phyloP scores from a whole-genome alignment of 805 yeast genomes.

The Kurtzmaniella fragi region DNA sequence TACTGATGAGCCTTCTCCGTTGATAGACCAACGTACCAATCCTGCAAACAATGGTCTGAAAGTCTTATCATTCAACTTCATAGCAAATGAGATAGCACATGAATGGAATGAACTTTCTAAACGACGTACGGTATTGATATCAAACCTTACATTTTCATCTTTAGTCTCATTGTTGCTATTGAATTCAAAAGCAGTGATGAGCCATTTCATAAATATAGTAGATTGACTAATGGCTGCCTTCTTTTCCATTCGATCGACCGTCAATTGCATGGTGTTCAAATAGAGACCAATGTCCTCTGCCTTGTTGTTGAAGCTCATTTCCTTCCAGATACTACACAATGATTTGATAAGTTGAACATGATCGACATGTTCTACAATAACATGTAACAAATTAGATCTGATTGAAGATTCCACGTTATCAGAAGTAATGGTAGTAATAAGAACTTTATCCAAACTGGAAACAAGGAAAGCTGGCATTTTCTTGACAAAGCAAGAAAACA shows the following conservation, averaged over 20 bases:
- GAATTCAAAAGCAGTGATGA: slow-evolving; percentile 68
- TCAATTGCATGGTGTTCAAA: slow-evolving; percentile 59
- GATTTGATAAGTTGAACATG: slow-evolving; percentile 56
- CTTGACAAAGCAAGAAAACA: slow-evolving; percentile 70
- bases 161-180: slow-evolving; percentile 44
- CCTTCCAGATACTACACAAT: slow-evolving; percentile 59
- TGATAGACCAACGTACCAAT: slow-evolving; percentile 87
- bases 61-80: slow-evolving; percentile 89
- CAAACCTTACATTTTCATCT: slow-evolving; percentile 34
- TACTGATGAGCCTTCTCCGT: slow-evolving; percentile 55
- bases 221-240: slow-evolving; percentile 72
- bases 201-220: slow-evolving; percentile 59
- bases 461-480: slow-evolving; percentile 82
- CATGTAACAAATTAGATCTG: slow-evolving; percentile 57
- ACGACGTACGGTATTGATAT: slow-evolving; percentile 69
- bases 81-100: slow-evolving; percentile 69
- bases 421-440: slow-evolving; percentile 54
- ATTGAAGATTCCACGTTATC: slow-evolving; percentile 53
- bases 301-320: slow-evolving; percentile 26
- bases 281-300: slow-evolving; percentile 56
- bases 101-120: slow-evolving; percentile 73
- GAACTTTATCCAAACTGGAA: slow-evolving; percentile 59
- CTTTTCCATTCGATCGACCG: slow-evolving; percentile 65
- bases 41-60: slow-evolving; percentile 90
- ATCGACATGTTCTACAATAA: slow-evolving; percentile 65